phyloP scores from a whole-genome alignment of 441 rosid genomes.

The Populus trichocarpa region DNA sequence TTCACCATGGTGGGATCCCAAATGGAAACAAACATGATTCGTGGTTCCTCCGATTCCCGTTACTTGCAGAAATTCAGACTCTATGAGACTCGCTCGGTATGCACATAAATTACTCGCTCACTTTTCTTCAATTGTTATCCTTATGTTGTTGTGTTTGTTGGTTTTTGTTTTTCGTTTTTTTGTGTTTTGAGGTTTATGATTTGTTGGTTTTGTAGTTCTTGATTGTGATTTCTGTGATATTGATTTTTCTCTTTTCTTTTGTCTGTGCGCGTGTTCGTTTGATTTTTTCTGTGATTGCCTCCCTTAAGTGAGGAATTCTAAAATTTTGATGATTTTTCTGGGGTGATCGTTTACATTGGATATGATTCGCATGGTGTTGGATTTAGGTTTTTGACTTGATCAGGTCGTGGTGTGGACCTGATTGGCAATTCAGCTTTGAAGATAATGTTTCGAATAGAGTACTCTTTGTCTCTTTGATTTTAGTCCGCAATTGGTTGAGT shows the following conservation, averaged over 20 bases:
- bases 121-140: not conserved
- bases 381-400: not conserved
- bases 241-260: too few species aligned
- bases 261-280: not conserved
- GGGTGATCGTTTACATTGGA: not conserved
- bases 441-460: not conserved
- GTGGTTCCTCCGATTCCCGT: conserved; percentile 23
- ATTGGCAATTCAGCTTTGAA: too few species aligned
- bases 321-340: not conserved
- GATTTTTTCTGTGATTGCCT: not conserved
- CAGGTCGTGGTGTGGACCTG: too few species aligned
- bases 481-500: not conserved
- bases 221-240: not conserved
- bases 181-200: not conserved
- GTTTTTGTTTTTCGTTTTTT: not conserved
- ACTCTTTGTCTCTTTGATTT: not conserved
- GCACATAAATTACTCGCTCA: not conserved
- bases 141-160: not conserved
- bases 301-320: not conserved
- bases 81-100: conserved; percentile 71
- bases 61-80: conserved; percentile 74
- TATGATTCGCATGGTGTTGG: not conserved
- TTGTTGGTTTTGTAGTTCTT: not conserved
- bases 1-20: not conserved
- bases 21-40: not conserved